A percentile compares a stretch with the other conserved stretches of the same genome.
Conservation (phyloP, 1,139 yeast species). For the Yamadazyma buinensis region DNA sequence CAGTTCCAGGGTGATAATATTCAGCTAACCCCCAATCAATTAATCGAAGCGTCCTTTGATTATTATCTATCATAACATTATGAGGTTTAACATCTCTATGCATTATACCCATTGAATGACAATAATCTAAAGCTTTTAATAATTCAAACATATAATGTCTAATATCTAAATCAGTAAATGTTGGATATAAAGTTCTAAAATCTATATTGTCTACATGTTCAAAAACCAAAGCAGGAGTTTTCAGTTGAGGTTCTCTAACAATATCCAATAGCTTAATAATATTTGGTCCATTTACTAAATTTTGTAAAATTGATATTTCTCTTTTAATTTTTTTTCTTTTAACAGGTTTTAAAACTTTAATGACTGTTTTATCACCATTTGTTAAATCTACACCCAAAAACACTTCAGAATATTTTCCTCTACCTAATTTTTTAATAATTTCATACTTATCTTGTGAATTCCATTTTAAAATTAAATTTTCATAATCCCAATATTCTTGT, state of each 20-base stretch:
- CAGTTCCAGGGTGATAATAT: slow-evolving; percentile 92
- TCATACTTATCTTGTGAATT: slow-evolving; percentile 47
- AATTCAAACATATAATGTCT: slow-evolving; percentile 87
- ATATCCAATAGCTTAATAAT: slow-evolving; percentile 78
- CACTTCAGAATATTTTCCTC: slow-evolving; percentile 49
- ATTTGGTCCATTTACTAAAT: slow-evolving; percentile 83
- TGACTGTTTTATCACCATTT: slow-evolving; percentile 55
- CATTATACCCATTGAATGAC: slow-evolving; percentile 98
- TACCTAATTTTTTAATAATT: slow-evolving; percentile 41
- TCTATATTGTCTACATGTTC: slow-evolving; percentile 90
- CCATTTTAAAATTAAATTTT: slow-evolving; percentile 43
- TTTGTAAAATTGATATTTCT: slow-evolving; percentile 89
- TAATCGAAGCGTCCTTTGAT: slow-evolving; percentile 62
- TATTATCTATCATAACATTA: slow-evolving; percentile 96
- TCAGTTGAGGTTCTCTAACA: slow-evolving; percentile 85
- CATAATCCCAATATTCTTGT: slow-evolving; percentile 48
- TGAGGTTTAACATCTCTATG: slow-evolving; percentile 99
- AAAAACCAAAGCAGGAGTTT: slow-evolving; percentile 90
- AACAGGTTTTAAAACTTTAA: slow-evolving; percentile 95
- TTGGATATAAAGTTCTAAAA: slow-evolving; percentile 88
- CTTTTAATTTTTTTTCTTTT: slow-evolving; percentile 94
- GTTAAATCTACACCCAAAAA: slow-evolving; percentile 36
- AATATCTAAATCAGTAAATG: slow-evolving; percentile 77
- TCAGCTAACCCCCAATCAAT: slow-evolving; percentile 99
- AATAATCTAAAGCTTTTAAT: slow-evolving; percentile 84